Evolutionary conservation across 768 basidiomycete genomes (phyloP), one percentile per base, ranked within the genome.

Genomic region (Suillus brevipes): DNA sequence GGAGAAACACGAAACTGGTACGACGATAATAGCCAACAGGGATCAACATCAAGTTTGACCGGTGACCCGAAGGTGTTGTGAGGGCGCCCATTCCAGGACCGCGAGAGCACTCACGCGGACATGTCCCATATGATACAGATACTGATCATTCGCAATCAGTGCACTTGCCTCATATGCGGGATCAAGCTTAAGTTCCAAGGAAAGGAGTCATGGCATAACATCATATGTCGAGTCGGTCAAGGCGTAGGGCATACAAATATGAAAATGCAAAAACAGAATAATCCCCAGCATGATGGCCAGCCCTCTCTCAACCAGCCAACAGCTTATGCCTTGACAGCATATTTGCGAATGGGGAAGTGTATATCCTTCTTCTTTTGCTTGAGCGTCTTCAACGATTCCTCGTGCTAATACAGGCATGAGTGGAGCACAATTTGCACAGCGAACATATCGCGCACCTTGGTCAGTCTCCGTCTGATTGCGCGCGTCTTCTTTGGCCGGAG

Each of bases 401-500:
- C 96, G 80, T 90, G 87, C 94, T 95, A 73, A 13, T 50, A 55
- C 63, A 63, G 43, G 34, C 28, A 50, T 69, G 34, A 67, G 60
- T 53, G 34, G 6, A 53, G 18, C 42, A 43, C 6, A 36, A 18
- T 28, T 59, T 49, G 25, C 40, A 36, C 60, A 28, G 20, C 60
- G 20, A 6, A n/a, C 5, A 16, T 43, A 42, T 20, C 13, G 75
- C 88, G 64, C 66, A 94, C 94, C 84, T 90, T 89, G 71, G 94
- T 95, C 81, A 99, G 80, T 77, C 95, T 88, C 81, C 96, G 87
- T 77, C 97, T 89, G 85, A 99, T 98, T 49, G 97, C 97, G 72
- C 97, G 91, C 68, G 97, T 99, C 89, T 91, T 96, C 91, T 99
- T 99, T 69, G 88, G 79, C 70, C 97, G 93, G 76, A 99, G 91